Percentiles rank a stretch among this genome's conserved stretches.
Conservation (phyloP, 768 basidiomycete species). For the Pulveroboletus sp. region DNA sequence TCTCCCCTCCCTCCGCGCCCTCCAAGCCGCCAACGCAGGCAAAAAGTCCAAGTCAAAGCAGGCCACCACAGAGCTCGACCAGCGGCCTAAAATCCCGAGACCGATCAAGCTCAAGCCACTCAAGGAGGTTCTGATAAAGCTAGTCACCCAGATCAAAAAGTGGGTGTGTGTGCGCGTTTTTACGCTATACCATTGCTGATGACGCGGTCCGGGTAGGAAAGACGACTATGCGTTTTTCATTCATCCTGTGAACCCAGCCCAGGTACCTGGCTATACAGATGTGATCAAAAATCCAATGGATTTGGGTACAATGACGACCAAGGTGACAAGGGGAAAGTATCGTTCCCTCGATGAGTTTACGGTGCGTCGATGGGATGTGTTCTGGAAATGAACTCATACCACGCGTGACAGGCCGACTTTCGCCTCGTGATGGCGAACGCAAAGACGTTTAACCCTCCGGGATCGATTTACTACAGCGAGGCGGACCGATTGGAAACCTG, state of each 20-base stretch:
- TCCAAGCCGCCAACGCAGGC: slow-evolving; percentile 53
- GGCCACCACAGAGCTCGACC: slow-evolving; percentile 25
- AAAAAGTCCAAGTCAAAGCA: slow-evolving; percentile 45
- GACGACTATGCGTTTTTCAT: slow-evolving; percentile 87
- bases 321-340: slow-evolving; percentile 76
- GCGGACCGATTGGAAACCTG: slow-evolving; percentile 69
- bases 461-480: slow-evolving; percentile 70
- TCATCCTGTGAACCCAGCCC: slow-evolving; percentile 56
- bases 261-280: slow-evolving; percentile 63
- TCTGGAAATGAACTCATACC: background rate
- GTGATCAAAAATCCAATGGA: slow-evolving; percentile 89
- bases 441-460: slow-evolving; percentile 73
- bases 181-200: slow-evolving; percentile 3
- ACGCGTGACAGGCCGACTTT: slow-evolving; percentile 53
- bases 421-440: slow-evolving; percentile 72
- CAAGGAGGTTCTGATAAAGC: slow-evolving; percentile 66
- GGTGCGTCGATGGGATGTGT: slow-evolving; percentile 39
- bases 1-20: slow-evolving; percentile 61
- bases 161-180: slow-evolving; percentile 27
- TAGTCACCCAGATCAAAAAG: slow-evolving; percentile 77
- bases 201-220: slow-evolving; percentile 46
- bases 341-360: slow-evolving; percentile 77
- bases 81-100: slow-evolving; percentile 37
- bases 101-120: slow-evolving; percentile 77
- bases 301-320: slow-evolving; percentile 79